Evolutionary conservation across 805 yeast genomes (phyloP).

Genomic region (Suhomyces tanzawaensis): DNA sequence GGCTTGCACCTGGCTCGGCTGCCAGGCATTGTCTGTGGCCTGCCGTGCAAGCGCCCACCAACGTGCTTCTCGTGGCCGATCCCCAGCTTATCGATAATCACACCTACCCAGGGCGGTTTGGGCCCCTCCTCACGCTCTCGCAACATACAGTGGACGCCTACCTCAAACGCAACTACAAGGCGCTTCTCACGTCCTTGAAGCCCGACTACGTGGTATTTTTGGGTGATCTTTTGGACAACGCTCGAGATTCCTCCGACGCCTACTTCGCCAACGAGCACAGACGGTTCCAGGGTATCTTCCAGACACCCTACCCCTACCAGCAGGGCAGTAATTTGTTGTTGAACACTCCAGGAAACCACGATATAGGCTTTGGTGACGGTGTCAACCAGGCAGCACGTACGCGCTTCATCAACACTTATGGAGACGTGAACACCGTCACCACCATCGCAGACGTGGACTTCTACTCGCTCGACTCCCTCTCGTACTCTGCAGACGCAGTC

Average conservation of each 20-base stretch:
- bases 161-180: conserved; percentile 35
- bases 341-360: conserved; percentile 32
- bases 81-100: conserved; percentile 45
- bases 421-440: conserved; percentile 26
- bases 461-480: conserved; percentile 19
- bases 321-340: conserved; percentile 28
- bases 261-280: conserved; percentile 28
- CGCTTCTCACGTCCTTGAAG: conserved; percentile 26
- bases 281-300: conserved; percentile 35
- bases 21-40: conserved; percentile 36
- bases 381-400: conserved; percentile 22
- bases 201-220: conserved; percentile 40
- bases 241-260: conserved; percentile 29
- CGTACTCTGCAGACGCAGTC: conserved; percentile 14
- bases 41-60: conserved; percentile 14
- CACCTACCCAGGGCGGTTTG: conserved; percentile 42
- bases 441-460: conserved; percentile 32
- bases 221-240: conserved; percentile 45
- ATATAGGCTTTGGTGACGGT: conserved; percentile 26
- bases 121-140: conserved; percentile 28
- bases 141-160: conserved; percentile 43
- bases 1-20: conserved; percentile 23
- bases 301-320: conserved; percentile 9
- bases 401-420: conserved; percentile 33
- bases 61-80: conserved; percentile 40